Conservation (phyloP, 768 basidiomycete genomes). For the Phylloporus arenicola region DNA sequence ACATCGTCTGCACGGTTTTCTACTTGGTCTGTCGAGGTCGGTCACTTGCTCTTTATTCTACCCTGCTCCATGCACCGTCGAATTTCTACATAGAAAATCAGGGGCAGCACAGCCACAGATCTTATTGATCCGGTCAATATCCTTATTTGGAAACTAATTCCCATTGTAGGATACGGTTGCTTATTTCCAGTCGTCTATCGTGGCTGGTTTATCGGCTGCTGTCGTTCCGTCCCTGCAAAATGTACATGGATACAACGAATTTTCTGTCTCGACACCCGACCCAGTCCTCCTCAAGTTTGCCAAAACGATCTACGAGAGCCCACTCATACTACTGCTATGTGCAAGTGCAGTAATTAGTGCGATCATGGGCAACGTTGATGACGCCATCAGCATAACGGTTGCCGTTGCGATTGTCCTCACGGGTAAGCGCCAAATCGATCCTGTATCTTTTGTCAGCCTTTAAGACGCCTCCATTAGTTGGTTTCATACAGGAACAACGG, state of each 20-base stretch:
- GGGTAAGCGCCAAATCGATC: constrained; percentile 56
- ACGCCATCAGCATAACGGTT: constrained; percentile 88
- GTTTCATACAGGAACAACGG: constrained; percentile 91
- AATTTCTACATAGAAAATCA: constrained; percentile 8
- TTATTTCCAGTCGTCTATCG: constrained; percentile 60
- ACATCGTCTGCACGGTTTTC: constrained; percentile 69
- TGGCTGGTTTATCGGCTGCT: constrained; percentile 55
- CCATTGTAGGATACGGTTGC: constrained; percentile 61
- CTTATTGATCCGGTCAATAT: background rate
- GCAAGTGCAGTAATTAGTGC: constrained; percentile 88
- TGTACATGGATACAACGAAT: constrained; percentile 88
- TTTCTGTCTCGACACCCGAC: constrained; percentile 78
- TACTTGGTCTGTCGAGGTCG: constrained; percentile 58
- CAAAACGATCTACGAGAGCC: constrained; percentile 93
- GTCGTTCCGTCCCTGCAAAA: constrained; percentile 60
- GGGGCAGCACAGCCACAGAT: constrained; percentile 2
- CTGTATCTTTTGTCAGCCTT: background rate
- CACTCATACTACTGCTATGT: constrained; percentile 83
- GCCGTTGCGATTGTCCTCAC: constrained; percentile 92
- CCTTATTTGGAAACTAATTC: background rate
- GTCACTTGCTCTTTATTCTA: constrained; percentile 17
- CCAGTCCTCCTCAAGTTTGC: constrained; percentile 82
- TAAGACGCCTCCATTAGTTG: constrained; percentile 45
- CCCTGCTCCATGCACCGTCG: background rate
- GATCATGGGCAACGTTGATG: constrained; percentile 92